Percentiles rank a stretch among this genome's conserved stretches.
Evolutionary conservation across 768 basidiomycete genomes (phyloP).

Genomic region (Trametes gibbosa): DNA sequence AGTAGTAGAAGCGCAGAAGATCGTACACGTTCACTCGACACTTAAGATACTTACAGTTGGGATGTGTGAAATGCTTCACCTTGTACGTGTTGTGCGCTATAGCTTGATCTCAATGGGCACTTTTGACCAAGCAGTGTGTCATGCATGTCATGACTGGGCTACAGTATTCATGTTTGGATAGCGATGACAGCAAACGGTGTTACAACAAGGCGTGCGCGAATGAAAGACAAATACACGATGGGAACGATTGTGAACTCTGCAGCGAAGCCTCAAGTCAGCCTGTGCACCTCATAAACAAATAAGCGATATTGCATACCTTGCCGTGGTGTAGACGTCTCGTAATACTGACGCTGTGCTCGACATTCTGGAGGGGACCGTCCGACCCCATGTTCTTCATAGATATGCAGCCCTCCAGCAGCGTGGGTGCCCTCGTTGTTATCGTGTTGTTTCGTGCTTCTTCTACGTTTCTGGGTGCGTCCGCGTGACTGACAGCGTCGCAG

Average conservation of each 20-base stretch:
- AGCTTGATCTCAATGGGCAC: no score
- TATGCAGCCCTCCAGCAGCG: neutral
- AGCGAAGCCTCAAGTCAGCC: neutral
- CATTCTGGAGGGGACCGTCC: neutral
- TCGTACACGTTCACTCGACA: no score
- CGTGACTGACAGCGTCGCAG: neutral
- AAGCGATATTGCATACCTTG: conserved; percentile 6
- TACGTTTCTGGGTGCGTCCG: neutral
- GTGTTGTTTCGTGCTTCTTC: neutral
- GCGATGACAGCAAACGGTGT: conserved; percentile 13
- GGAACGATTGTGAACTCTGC: conserved; percentile 1
- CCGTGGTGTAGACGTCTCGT: conserved; percentile 12
- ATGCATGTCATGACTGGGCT: neutral
- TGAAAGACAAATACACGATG: conserved; percentile 14
- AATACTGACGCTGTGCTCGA: conserved; percentile 8
- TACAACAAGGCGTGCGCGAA: conserved; percentile 2
- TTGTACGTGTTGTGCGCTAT: neutral
- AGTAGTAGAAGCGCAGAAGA: no score
- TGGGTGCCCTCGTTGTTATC: neutral
- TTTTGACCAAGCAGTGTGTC: no score
- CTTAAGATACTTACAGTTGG: no score
- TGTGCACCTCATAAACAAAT: neutral
- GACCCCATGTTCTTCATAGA: neutral
- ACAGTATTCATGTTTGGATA: conserved; percentile 6
- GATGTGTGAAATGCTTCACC: no score